Base-by-base conservation (phyloP, 192 early-diverging fungal species). In the Mortierella alpina region DNA sequence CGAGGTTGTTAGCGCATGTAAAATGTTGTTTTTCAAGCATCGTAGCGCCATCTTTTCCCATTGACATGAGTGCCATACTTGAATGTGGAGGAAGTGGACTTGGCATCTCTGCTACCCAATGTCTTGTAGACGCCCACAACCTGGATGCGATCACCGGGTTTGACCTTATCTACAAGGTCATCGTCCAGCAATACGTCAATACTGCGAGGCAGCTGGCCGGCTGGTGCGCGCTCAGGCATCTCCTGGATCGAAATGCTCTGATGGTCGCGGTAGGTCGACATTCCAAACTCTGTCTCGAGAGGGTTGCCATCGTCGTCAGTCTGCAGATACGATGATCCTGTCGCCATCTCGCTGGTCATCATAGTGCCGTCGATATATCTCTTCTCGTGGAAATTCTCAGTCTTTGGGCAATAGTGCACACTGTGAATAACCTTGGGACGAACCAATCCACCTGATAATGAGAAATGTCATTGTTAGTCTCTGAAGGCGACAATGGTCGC, bases 181-280 rank as follows among this genome's bases (percentile, higher is more conserved):
- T 96, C 96, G 74, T 98, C 96, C 66, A 98, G 84, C 56, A 98
- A 90, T 13, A 99, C 89, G 83, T 99, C 98, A 59, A 98, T 86
- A 14, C 96, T 96, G 5, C 96, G 91, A 42, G 96, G 96, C 70
- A 99, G 85, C 82, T 95, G 92, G 20, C 98, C 97, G 7, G 96
- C 92, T 15, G 96, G 96, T 9, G 97, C 93, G 20, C 97, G 91
- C 83, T 99, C 98, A 0, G 98, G 98, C 97, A 99, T 99, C 87
- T 99, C 98, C 84, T 99, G 98, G 52, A 99, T 89, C 45, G 91
- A 94, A 58, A 98, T 91, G 10, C 90, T 93, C 83, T 99, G 98
- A 79, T 94, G 94, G 83, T 98, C 96, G 44, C 93, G 85, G 83
- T 97, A 99, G 12, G 90, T 86, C 46, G 91, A 95, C 70, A 88